These are phyloP conservation scores for Elsinoe necatrix DNA, from an alignment of 2,329 filamentous ascomycete species.

Conservation along the genomic window DNA sequence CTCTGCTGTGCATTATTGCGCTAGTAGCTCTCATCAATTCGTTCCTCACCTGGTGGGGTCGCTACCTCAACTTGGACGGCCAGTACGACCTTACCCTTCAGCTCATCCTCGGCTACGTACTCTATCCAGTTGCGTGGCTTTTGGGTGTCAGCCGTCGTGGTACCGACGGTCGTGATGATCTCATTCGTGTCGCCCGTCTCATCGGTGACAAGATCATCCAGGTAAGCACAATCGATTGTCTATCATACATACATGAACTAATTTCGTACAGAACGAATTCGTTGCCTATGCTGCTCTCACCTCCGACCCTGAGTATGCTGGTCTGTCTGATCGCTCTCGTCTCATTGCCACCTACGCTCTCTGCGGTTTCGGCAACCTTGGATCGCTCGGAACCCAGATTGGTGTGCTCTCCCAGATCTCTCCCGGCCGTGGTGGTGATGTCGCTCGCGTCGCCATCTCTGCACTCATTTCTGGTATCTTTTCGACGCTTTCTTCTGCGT, in stretches of 20 bases:
- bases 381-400: slow-evolving; percentile 81
- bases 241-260: not conserved
- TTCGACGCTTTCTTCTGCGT: slow-evolving; percentile 69
- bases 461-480: slow-evolving; percentile 71
- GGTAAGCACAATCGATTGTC: slow-evolving; percentile 34
- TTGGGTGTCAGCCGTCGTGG: slow-evolving; percentile 62
- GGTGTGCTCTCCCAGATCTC: slow-evolving; percentile 78
- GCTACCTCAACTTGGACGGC: slow-evolving; percentile 62
- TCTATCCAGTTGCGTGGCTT: slow-evolving; percentile 73
- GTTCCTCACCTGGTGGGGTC: slow-evolving; percentile 73
- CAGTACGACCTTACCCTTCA: slow-evolving; percentile 63
- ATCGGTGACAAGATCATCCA: slow-evolving; percentile 81
- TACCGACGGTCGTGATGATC: slow-evolving; percentile 30
- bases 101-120: slow-evolving; percentile 66
- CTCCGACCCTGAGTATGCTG: slow-evolving; percentile 43
- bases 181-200: slow-evolving; percentile 66
- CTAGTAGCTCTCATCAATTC: slow-evolving; percentile 66
- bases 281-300: slow-evolving; percentile 58
- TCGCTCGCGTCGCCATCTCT: slow-evolving; percentile 66
- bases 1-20: slow-evolving; percentile 75
- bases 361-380: slow-evolving; percentile 70
- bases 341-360: slow-evolving; percentile 82
- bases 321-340: slow-evolving; percentile 59
- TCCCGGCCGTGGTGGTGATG: slow-evolving; percentile 63
- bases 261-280: slow-evolving; percentile 58